Evolutionary conservation across 768 basidiomycete genomes (phyloP), one percentile per base, ranked within the genome.

Genomic region (Russula brevipes): DNA sequence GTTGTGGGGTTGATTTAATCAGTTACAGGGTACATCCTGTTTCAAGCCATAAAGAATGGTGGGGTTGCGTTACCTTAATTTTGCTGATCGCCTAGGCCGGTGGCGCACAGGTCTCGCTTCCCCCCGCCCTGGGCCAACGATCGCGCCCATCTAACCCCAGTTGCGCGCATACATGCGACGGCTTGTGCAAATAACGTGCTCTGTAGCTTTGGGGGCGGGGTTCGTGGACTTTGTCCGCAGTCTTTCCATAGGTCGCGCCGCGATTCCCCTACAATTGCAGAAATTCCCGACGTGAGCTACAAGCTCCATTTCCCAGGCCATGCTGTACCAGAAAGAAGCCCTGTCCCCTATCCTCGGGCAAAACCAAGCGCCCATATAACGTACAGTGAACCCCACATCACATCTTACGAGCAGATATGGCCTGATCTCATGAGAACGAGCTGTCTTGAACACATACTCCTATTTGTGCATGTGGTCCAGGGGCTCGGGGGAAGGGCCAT

Each of bases 71-170:
- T 5, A 33, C 17, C 17, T 55, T 11, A 7, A 55, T 33, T 31
- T 5, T 45, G 19, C n/a, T 45, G 16, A 45, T 56, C 11, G 2
- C 35, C 31, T 45, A 41, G 33, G 14, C 45, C 54, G 53, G 39
- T 41, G 19, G 19, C 39, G 14, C 5, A 42, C 7, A 9, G n/a
- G 24, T n/a, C 14, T 50, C 41, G 12, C 14, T 56, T 44, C 47
- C 44, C 47, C 44, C 33, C 16, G 12, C 52, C 8, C 51, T 45
- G 35, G 44, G 31, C n/a, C n/a, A 24, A 38, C 24, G 24, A 31
- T 50, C 38, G 57, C 38, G 39, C 44, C 55, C 42, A 19, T 35
- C 55, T 45, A 55, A 55, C 54, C 41, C 54, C 33, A 17, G 31
- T 31, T 30, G 16, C 16, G 42, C 19, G 41, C 6, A 17, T 35